These are phyloP conservation scores for Colletotrichum lentis DNA, from an alignment of 2,329 filamentous ascomycete genomes.

Conservation along the genomic window DNA sequence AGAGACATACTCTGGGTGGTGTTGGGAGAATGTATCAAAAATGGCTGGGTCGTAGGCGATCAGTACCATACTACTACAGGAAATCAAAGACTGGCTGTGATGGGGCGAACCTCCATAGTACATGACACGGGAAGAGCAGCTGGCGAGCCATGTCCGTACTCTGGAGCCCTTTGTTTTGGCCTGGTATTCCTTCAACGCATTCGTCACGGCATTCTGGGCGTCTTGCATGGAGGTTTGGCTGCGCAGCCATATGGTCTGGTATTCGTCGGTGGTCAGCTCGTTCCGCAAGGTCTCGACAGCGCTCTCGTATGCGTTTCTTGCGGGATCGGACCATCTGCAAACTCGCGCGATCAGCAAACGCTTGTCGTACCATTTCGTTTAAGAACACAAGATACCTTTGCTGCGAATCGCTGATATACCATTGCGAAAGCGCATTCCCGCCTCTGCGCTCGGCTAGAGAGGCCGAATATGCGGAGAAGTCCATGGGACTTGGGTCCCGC, in stretches of 20 bases:
- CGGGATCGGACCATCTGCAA: slow-evolving; percentile 11
- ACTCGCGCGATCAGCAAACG: neutral
- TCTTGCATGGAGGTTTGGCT: slow-evolving; percentile 2
- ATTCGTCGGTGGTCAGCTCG: slow-evolving; percentile 4
- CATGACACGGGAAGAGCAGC: slow-evolving; percentile 15
- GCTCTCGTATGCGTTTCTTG: slow-evolving; percentile 7
- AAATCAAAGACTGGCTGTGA: too few species aligned
- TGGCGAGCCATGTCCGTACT: neutral
- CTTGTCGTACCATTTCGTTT: neutral
- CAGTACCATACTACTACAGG: neutral
- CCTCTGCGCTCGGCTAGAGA: neutral
- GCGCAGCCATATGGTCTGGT: neutral
- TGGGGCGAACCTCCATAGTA: slow-evolving; percentile 12
- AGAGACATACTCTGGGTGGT: slow-evolving; percentile 14
- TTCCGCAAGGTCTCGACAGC: neutral
- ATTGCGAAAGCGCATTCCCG: neutral
- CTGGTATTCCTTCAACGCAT: neutral
- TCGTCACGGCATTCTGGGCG: neutral
- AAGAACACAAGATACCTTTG: neutral
- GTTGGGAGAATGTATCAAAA: slow-evolving; percentile 16
- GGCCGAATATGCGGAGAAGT: neutral
- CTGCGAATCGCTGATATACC: neutral
- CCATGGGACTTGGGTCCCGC: neutral
- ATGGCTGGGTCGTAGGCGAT: neutral
- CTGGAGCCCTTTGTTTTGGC: neutral